Conservation (phyloP, 2,329 filamentous ascomycete genomes). For the Waltergamsia citrina region DNA sequence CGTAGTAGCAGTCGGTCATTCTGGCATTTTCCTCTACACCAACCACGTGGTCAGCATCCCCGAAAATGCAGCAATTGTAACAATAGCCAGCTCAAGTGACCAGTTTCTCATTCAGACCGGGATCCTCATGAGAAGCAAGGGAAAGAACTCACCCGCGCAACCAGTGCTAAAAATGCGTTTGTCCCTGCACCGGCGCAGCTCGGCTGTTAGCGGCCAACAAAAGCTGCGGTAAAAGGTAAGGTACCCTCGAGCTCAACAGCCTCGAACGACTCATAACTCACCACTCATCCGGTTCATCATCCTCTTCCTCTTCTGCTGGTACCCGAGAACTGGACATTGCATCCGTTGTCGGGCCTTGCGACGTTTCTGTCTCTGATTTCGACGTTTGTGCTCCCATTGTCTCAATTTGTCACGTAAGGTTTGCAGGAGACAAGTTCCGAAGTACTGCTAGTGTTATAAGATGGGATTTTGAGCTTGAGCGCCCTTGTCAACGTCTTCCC, state of each 20-base stretch:
- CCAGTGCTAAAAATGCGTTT: constrained; percentile 96
- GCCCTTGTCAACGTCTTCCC: too few species aligned
- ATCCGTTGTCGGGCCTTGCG: background rate
- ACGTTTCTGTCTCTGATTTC: background rate
- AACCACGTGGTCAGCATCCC: background rate
- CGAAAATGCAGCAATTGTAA: background rate
- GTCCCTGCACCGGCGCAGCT: constrained; percentile 67
- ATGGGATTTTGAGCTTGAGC: constrained; percentile 1
- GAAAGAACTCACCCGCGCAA: constrained; percentile 62
- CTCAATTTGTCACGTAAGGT: background rate
- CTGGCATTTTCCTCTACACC: constrained; percentile 73
- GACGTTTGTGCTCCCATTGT: constrained; percentile 7
- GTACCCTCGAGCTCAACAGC: background rate
- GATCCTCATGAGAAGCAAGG: background rate
- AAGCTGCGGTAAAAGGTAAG: too few species aligned
- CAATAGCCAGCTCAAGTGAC: background rate
- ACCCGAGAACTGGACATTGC: background rate
- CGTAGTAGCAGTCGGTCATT: constrained; percentile 92
- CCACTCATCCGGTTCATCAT: constrained; percentile 95
- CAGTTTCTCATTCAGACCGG: background rate
- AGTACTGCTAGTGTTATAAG: background rate
- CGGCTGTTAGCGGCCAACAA: constrained; percentile 4
- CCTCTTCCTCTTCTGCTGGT: constrained; percentile 36
- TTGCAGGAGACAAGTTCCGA: constrained; percentile 1
- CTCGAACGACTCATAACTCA: constrained; percentile 32